phyloP scores from a whole-genome alignment of 2,329 filamentous ascomycete species.

The Bipolaris victoriae region DNA sequence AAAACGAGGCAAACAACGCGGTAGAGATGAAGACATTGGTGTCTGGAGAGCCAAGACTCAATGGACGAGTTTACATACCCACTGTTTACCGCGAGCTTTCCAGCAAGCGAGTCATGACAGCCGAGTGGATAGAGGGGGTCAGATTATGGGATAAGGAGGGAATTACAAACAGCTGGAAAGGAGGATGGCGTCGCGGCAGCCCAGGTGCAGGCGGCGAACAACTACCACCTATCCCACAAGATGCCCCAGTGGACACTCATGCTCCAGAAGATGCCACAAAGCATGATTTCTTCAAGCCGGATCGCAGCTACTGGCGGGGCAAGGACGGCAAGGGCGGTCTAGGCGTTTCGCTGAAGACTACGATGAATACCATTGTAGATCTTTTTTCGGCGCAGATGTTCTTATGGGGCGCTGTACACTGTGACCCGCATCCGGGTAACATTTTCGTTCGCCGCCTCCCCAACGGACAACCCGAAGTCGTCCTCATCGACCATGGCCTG shows the following conservation, averaged over 20 bases:
- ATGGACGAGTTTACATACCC: slow-evolving; percentile 85
- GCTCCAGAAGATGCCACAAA: slow-evolving; percentile 45
- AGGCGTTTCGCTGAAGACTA: slow-evolving; percentile 79
- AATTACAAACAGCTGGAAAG: slow-evolving; percentile 78
- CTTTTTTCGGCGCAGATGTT: slow-evolving; percentile 98
- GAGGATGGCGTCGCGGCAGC: slow-evolving; percentile 75
- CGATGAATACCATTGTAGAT: slow-evolving; percentile 97
- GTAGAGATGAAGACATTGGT: slow-evolving; percentile 82
- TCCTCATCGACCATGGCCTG: slow-evolving; percentile 95
- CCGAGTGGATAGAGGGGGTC: slow-evolving; percentile 97
- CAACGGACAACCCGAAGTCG: slow-evolving; percentile 82
- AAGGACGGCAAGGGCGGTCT: slow-evolving; percentile 75
- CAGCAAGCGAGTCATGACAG: slow-evolving; percentile 84
- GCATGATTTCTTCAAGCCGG: slow-evolving; percentile 74
- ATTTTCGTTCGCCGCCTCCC: slow-evolving; percentile 91
- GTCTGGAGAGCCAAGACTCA: slow-evolving; percentile 74
- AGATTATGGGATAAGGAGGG: slow-evolving; percentile 89
- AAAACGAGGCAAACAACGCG: slow-evolving; percentile 88
- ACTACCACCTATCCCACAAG: slow-evolving; percentile 56
- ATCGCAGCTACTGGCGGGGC: slow-evolving; percentile 80
- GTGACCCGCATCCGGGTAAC: slow-evolving; percentile 96
- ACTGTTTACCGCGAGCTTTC: slow-evolving; percentile 82
- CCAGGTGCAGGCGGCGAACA: slow-evolving; percentile 75
- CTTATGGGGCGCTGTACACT: slow-evolving; percentile 93
- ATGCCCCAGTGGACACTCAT: slow-evolving; percentile 42